Conservation (phyloP, 177 flowering plant species). For the Vitis hybrid region DNA sequence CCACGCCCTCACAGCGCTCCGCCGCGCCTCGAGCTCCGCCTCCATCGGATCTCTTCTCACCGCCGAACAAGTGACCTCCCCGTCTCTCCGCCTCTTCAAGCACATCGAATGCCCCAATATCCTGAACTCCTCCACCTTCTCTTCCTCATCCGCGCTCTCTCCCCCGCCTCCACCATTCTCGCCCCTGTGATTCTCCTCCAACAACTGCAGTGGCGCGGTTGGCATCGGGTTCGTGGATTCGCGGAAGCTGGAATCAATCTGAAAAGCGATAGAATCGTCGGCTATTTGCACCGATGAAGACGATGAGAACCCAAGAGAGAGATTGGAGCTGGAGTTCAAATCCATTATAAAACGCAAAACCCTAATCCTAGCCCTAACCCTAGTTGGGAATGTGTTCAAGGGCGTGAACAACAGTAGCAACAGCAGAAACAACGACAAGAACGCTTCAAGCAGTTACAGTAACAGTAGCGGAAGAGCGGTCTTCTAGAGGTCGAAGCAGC, state of each 20-base stretch:
- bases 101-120: constrained; percentile 56
- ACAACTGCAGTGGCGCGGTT: constrained; percentile 30
- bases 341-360: constrained; percentile 16
- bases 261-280: constrained; percentile 37
- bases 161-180: constrained; percentile 9
- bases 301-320: constrained; percentile 33
- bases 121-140: constrained; percentile 36
- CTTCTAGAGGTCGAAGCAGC: not conserved
- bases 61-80: constrained; percentile 23
- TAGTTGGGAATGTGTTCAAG: too few species aligned
- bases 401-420: not conserved
- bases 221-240: constrained; percentile 16
- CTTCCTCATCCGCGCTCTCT: constrained; percentile 6
- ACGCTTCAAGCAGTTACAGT: not conserved
- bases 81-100: constrained; percentile 40
- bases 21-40: constrained; percentile 29
- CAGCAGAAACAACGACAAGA: not conserved
- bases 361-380: too few species aligned
- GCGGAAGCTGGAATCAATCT: constrained; percentile 29
- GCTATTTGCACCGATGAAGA: constrained; percentile 24
- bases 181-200: constrained; percentile 16
- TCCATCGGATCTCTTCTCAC: constrained; percentile 5
- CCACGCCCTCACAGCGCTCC: constrained; percentile 40
- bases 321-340: constrained; percentile 22
- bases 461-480: not conserved